These are phyloP conservation scores for Neonectria coccinea DNA, from an alignment of 2,329 filamentous ascomycete genomes.

Conservation along the genomic window DNA sequence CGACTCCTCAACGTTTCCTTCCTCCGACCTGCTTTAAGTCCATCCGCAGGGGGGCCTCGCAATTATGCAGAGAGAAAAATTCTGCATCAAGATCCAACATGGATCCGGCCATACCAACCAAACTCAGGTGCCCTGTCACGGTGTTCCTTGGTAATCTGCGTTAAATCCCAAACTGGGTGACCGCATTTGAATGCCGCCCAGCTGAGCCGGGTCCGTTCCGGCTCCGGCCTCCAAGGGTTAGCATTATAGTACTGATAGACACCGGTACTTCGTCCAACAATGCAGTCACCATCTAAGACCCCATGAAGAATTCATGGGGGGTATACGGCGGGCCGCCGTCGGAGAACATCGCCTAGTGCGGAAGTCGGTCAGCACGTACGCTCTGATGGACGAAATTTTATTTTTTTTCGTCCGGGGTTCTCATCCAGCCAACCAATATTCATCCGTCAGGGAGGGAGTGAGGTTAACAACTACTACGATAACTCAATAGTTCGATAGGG, in stretches of 20 bases:
- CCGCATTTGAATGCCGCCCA: constrained; percentile 1
- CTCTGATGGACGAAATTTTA: background rate
- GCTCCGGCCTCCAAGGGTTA: background rate
- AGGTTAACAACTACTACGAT: background rate
- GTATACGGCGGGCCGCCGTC: constrained; percentile 1
- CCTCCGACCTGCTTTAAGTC: constrained; percentile 3
- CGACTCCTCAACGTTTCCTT: background rate
- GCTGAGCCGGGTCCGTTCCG: constrained; percentile 11
- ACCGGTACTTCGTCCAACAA: constrained; percentile 1
- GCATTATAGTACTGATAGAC: background rate
- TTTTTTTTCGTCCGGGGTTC: constrained; percentile 3
- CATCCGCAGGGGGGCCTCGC: constrained; percentile 1
- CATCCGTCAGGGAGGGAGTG: background rate
- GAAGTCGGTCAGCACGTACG: constrained; percentile 1
- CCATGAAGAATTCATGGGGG: background rate
- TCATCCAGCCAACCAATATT: background rate
- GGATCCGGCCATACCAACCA: constrained; percentile 8
- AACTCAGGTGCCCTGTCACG: constrained; percentile 2
- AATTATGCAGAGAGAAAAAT: constrained; percentile 14
- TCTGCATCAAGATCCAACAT: constrained; percentile 16
- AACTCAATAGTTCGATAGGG: background rate
- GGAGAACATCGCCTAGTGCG: background rate
- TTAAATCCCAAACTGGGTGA: background rate
- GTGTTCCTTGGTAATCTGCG: background rate
- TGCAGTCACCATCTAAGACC: constrained; percentile 4